These are phyloP conservation scores for Hysterium pulicare DNA, from an alignment of 2,329 filamentous ascomycete genomes.

Conservation along the genomic window DNA sequence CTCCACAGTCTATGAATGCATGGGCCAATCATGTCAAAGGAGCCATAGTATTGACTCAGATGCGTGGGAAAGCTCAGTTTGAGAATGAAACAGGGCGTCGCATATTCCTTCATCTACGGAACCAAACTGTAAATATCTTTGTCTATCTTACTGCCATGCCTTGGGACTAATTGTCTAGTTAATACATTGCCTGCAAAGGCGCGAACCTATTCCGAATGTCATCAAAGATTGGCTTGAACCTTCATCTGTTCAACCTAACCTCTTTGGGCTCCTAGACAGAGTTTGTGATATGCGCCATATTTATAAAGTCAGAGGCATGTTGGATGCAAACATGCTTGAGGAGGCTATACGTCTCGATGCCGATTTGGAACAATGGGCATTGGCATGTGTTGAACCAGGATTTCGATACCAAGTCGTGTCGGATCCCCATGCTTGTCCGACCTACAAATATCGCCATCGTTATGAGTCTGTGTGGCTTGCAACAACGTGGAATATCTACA, in stretches of 20 bases:
- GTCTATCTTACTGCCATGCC: background rate
- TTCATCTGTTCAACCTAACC: background rate
- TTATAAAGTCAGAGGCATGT: background rate
- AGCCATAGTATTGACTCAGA: slow-evolving; percentile 9
- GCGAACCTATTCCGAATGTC: background rate
- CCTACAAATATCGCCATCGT: slow-evolving; percentile 3
- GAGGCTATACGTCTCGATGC: background rate
- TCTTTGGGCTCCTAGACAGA: background rate
- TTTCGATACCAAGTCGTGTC: background rate
- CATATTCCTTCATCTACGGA: slow-evolving; percentile 13
- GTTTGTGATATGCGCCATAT: background rate
- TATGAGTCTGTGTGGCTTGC: slow-evolving; percentile 11
- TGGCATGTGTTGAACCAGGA: background rate
- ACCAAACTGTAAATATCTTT: background rate
- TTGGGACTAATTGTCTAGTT: background rate
- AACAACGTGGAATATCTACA: slow-evolving; percentile 11
- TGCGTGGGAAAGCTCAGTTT: slow-evolving; percentile 11
- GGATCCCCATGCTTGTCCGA: background rate
- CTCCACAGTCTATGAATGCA: slow-evolving; percentile 6
- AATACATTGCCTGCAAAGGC: slow-evolving; percentile 1
- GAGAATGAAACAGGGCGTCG: slow-evolving; percentile 6
- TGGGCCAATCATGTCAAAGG: slow-evolving; percentile 14
- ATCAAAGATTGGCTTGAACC: background rate
- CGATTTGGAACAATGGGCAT: background rate
- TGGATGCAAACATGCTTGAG: background rate